Evolutionary conservation across 2,329 filamentous ascomycete genomes (phyloP).

Genomic region (Aspergillus uvarum): DNA sequence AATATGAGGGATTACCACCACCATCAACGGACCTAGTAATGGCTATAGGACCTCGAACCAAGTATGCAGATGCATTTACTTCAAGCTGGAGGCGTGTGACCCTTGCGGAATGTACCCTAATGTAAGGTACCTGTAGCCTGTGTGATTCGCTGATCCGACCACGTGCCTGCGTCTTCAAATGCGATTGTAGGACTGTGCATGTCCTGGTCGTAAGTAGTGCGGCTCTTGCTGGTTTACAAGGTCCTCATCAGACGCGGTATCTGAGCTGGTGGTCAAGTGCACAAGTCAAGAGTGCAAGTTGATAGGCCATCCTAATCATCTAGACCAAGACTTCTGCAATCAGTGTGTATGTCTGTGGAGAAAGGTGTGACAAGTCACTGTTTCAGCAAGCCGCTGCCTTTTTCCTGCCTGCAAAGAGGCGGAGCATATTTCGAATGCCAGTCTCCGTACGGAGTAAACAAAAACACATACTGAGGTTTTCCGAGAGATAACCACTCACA

Average conservation of each 20-base stretch:
- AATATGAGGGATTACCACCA: background rate
- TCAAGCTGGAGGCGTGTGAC: background rate
- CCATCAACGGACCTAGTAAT: background rate
- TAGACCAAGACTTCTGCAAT: background rate
- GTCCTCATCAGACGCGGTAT: background rate
- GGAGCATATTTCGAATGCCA: background rate
- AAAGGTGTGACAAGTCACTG: background rate
- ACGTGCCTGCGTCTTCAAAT: constrained; percentile 7
- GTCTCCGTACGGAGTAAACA: too few relatives aligned
- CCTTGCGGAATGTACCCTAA: constrained; percentile 1
- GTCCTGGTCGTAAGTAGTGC: background rate
- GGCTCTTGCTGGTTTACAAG: background rate
- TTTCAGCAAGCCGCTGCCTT: background rate
- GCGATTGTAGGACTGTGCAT: background rate
- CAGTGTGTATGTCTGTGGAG: background rate
- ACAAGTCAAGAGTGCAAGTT: background rate
- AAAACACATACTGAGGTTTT: too few relatives aligned
- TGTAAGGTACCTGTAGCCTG: constrained; percentile 10
- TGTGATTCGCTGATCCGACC: constrained; percentile 5
- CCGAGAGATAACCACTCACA: too few relatives aligned
- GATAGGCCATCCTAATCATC: background rate
- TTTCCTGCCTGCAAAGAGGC: background rate
- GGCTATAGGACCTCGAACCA: background rate
- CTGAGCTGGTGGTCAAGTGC: background rate
- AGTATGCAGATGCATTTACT: background rate